phyloP scores from a whole-genome alignment of 2,329 filamentous ascomycete genomes.

The Cordyceps militaris region DNA sequence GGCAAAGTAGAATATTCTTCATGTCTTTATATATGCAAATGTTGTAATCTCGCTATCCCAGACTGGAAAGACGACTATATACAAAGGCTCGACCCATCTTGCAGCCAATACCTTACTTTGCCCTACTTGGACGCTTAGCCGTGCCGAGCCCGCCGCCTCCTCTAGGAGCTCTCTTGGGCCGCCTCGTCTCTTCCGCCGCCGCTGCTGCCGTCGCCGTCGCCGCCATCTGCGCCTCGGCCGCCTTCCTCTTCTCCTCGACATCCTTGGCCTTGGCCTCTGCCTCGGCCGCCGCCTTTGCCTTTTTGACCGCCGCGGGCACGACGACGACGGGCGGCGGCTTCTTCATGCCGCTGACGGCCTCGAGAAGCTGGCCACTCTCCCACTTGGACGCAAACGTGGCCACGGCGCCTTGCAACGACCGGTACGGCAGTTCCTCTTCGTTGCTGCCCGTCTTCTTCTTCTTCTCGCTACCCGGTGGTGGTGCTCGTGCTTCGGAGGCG shows the following conservation, averaged over 20 bases:
- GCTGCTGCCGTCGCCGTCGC: conserved; percentile 15
- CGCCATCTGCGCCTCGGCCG: conserved; percentile 15
- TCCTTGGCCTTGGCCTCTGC: conserved; percentile 22
- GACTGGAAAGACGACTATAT: neutral
- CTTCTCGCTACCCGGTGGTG: conserved; percentile 13
- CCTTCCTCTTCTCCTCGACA: conserved; percentile 17
- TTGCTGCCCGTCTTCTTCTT: conserved; percentile 14
- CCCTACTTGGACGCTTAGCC: conserved; percentile 1
- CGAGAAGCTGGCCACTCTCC: conserved; percentile 37
- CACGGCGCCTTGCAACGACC: conserved; percentile 30
- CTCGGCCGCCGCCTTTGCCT: conserved; percentile 13
- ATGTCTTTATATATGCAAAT: neutral
- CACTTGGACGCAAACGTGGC: conserved; percentile 34
- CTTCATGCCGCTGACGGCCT: conserved; percentile 39
- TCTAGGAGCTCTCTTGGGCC: conserved; percentile 19
- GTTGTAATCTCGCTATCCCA: neutral
- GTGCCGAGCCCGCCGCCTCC: conserved; percentile 13
- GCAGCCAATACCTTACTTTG: conserved; percentile 8
- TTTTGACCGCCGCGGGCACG: neutral
- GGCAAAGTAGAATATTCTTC: neutral
- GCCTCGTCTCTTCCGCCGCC: conserved; percentile 21
- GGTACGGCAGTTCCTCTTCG: conserved; percentile 11
- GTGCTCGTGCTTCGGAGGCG: neutral
- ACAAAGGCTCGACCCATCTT: neutral
- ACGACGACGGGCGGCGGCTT: conserved; percentile 24